Percentiles rank a stretch among this genome's conserved stretches.
phyloP scores from a whole-genome alignment of 345 rosid genomes.

The Pelargonium nanum region DNA sequence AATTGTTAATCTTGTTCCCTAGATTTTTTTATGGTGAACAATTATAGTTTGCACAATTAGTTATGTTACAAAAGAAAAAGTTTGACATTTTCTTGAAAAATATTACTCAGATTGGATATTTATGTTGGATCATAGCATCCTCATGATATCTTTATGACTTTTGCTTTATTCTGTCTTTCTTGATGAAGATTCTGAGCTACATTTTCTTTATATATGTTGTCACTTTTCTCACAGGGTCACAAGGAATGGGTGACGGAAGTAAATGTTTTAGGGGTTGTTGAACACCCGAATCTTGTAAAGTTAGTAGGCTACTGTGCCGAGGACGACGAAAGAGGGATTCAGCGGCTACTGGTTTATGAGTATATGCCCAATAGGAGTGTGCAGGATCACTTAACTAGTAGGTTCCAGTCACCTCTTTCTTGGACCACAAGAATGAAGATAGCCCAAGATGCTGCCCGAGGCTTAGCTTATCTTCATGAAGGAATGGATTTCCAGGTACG shows the following conservation, averaged over 20 bases:
- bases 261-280: constrained; percentile 84
- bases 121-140: not conserved
- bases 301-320: constrained; percentile 88
- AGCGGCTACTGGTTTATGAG: constrained; percentile 74
- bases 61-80: no score
- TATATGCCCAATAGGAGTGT: constrained; percentile 88
- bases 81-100: not conserved
- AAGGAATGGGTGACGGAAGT: constrained; percentile 98
- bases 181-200: not conserved
- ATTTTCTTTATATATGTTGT: no score
- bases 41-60: no score
- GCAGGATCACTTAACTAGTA: constrained; percentile 71
- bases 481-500: constrained; percentile 93
- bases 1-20: not conserved
- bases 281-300: constrained; percentile 87
- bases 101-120: not conserved
- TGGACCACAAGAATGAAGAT: constrained; percentile 74
- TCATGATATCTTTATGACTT: not conserved
- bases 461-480: constrained; percentile 81
- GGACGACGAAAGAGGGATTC: constrained; percentile 94
- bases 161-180: not conserved
- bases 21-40: no score
- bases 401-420: constrained; percentile 50
- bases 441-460: constrained; percentile 80
- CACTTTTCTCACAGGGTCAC: constrained; percentile 53